Conservation (phyloP, 1,284 basidiomycete genomes). For the Ustilago nuda region DNA sequence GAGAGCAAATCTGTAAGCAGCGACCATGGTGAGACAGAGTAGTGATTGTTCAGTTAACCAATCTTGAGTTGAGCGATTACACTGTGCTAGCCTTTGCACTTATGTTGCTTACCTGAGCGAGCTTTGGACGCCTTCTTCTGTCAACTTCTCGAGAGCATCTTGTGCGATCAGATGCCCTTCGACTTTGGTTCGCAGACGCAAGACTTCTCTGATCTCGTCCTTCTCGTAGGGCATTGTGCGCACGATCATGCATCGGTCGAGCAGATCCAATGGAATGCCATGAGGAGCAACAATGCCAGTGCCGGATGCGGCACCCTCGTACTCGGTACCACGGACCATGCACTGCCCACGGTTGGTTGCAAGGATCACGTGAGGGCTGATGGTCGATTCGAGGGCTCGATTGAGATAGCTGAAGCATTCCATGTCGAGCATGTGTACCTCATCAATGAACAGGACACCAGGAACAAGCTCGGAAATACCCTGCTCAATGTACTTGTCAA, state of each 20-base stretch:
- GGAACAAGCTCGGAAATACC: constrained; percentile 97
- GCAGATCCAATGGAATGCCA: constrained; percentile 90
- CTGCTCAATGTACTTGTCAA: constrained; percentile 96
- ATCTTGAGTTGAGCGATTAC: not conserved
- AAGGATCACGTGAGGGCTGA: constrained; percentile 96
- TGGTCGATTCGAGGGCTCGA: constrained; percentile 90
- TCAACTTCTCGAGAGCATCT: constrained; percentile 83
- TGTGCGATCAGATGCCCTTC: constrained; percentile 84
- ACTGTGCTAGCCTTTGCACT: not conserved
- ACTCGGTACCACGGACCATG: constrained; percentile 86
- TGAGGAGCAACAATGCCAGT: constrained; percentile 88
- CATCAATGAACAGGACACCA: constrained; percentile 97
- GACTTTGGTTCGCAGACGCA: constrained; percentile 85
- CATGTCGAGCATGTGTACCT: constrained; percentile 99
- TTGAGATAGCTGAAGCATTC: constrained; percentile 99
- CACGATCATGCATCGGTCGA: constrained; percentile 97
- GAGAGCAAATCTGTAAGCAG: constrained; percentile 79
- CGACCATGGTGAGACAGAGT: not conserved
- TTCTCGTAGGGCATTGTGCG: constrained; percentile 87
- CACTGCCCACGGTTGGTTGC: constrained; percentile 95
- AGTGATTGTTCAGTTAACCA: not conserved
- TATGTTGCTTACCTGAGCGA: constrained; percentile 78
- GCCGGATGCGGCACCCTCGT: constrained; percentile 69
- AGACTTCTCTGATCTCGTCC: constrained; percentile 87
- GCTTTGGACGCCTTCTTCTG: constrained; percentile 83